A percentile compares a stretch with the other conserved stretches of the same genome.
phyloP scores from a whole-genome alignment of 306 rosid species.

The Cyclanthera cordifolia region DNA sequence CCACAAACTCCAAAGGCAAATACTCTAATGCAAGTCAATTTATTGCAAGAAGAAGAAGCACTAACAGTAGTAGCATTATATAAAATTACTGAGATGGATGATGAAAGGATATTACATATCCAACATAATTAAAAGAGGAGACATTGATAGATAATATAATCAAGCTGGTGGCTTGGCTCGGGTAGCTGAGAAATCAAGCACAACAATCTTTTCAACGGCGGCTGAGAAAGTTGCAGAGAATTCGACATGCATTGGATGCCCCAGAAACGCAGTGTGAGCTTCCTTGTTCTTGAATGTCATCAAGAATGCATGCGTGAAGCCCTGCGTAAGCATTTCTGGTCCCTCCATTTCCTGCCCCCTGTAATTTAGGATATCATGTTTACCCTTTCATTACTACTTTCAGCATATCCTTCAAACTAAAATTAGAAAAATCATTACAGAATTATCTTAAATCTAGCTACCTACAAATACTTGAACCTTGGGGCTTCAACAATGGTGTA shows the following conservation, averaged over 20 bases:
- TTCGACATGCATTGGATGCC: conserved; percentile 67
- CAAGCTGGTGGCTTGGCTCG: conserved; percentile 40
- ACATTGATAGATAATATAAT: neutral
- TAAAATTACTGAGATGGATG: neutral
- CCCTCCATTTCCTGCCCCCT: conserved; percentile 87
- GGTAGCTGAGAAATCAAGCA: conserved; percentile 68
- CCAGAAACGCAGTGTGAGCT: conserved; percentile 45
- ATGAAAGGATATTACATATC: neutral
- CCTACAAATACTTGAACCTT: neutral
- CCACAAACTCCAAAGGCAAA: too few species aligned
- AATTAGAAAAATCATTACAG: neutral
- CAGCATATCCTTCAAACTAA: neutral
- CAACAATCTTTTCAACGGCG: conserved; percentile 72
- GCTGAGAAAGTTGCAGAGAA: conserved; percentile 69
- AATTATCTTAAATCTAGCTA: neutral
- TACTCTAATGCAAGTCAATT: neutral
- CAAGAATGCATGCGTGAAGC: conserved; percentile 80
- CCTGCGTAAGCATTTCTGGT: conserved; percentile 64
- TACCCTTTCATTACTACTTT: neutral
- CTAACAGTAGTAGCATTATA: neutral
- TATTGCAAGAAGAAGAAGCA: neutral
- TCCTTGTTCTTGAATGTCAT: conserved; percentile 81
- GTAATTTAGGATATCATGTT: neutral
- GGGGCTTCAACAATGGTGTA: too few species aligned
- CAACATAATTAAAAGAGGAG: neutral